Base-by-base conservation (phyloP, 805 yeast species). In the Schwanniomyces yamadae region DNA sequence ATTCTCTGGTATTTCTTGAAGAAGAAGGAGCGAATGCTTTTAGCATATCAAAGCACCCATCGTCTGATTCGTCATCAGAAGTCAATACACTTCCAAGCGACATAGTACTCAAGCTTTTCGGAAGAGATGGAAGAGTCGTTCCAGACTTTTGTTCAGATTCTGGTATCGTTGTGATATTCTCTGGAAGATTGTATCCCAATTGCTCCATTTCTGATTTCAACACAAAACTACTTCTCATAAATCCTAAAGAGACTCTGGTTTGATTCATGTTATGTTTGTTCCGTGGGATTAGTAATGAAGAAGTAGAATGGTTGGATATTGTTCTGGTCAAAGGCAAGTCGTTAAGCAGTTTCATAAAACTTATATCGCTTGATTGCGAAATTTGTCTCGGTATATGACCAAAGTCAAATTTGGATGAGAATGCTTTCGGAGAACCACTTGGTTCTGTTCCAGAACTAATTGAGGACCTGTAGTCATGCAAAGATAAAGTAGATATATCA, bases 181-280 rank as follows among this genome's bases (percentile, higher is more conserved):
- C 68, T 9, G 66, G 60, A 12, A 38, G 36, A 39, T 59, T 59
- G 41, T 36, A 55, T 4, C 69, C 68, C 34, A 52, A 37, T 11
- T 50, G 48, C 32, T 57, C 59, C 57, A 66, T 59, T 41, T 65
- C 72, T 51, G 61, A 63, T 54, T 64, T 64, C 52, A 68, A 61
- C 12, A 68, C 52, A 45, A 61, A 67, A 25, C 69, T 61, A 34
- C 63, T 55, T 50, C 67, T 61, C 73, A 68, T 68, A 45, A 68
- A 68, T 0, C 73, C 73, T 32, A 59, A 40, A 2, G 73, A 67
- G 6, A 27, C 29, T 5, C 29, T 18, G 19, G 66, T 72, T 31
- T 67, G 50, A 40, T 46, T 51, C 32, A 51, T 33, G 11, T 24
- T 19, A 31, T 36, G 40, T n/a, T 24, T 25, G 26, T 30, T 23